These are phyloP conservation scores for Fraxinus baroniana DNA, from an alignment of 305 asterid species.

Conservation along the genomic window DNA sequence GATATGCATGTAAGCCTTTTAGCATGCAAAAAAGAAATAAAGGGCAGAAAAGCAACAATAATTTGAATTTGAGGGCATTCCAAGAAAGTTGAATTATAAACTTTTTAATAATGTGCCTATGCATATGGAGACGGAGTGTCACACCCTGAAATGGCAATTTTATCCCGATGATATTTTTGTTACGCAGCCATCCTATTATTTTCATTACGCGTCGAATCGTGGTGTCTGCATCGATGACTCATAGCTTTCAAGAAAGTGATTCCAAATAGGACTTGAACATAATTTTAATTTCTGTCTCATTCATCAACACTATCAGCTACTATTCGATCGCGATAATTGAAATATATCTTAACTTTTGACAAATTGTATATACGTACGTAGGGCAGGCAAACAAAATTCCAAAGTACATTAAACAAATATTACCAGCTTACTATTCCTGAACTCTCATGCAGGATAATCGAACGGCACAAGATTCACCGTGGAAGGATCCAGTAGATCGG, in stretches of 20 bases:
- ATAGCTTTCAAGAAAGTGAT: neutral
- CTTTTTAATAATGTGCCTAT: neutral
- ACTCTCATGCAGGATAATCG: slow-evolving; percentile 62
- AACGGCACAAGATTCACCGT: slow-evolving; percentile 68
- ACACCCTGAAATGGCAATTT: neutral
- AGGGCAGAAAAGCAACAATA: neutral
- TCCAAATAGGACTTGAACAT: neutral
- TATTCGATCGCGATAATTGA: neutral
- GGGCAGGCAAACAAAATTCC: neutral
- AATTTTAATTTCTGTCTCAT: neutral
- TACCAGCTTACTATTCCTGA: neutral
- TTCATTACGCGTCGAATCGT: neutral
- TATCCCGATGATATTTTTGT: neutral
- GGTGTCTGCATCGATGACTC: neutral
- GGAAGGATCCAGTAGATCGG: slow-evolving; percentile 58
- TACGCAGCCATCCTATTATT: neutral
- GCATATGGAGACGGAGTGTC: too few species aligned
- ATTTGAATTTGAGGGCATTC: neutral
- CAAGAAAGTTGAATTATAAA: neutral
- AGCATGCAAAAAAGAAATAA: neutral
- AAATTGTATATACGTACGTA: neutral
- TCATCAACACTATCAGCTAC: neutral
- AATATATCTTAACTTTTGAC: neutral
- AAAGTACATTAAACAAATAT: slow-evolving; percentile 1
- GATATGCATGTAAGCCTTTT: neutral